Base-by-base conservation (phyloP, 148 eudicot species). In the Chenopodium formosanum region DNA sequence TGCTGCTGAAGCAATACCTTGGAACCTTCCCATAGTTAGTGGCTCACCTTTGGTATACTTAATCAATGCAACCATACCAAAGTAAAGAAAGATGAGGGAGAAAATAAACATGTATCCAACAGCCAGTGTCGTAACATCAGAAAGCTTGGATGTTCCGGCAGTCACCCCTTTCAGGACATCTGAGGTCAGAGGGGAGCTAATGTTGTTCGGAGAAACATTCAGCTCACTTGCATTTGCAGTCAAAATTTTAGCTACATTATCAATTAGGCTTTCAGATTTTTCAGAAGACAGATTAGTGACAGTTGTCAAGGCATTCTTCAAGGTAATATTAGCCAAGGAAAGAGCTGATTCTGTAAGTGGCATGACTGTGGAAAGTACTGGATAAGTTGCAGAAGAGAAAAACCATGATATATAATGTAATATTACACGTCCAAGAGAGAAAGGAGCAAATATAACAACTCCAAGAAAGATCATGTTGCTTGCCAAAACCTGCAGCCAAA, bases 401-500 rank as follows among this genome's bases (percentile, higher is more conserved):
- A 94, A 34, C 98, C 98, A 92, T 29, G 98, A 88, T 31, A 91
- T 20, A 47, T 91, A 89, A 84, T 94, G 91, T 68, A 94, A 87
- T 83, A 92, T 92, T 37, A 94, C 79, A 72, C 99, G 94, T 77
- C 99, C 99, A 27, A 96, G 82, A 46, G 97, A 89, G 83, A 96
- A 96, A 83, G 99, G 99, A 78, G 92, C 87, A 86, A 92, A 91
- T 69, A 96, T 89, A 48, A 96, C 94, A 83, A 94, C 97, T 44
- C 92, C 97, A 85, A 96, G 98, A 83, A 94, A 96, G 83, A 96
- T 91, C 93, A 91, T 89, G 89, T 96, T 96, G 90, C 99, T 94
- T 29, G 98, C 99, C 85, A 96, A 91, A 86, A 96, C 98, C 98
- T 96, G 94, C 89, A 89, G n/a, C 50, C 76, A 83, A 63, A 80